phyloP scores from a whole-genome alignment of 1,284 basidiomycete genomes.

The Cryptococcus sp. region DNA sequence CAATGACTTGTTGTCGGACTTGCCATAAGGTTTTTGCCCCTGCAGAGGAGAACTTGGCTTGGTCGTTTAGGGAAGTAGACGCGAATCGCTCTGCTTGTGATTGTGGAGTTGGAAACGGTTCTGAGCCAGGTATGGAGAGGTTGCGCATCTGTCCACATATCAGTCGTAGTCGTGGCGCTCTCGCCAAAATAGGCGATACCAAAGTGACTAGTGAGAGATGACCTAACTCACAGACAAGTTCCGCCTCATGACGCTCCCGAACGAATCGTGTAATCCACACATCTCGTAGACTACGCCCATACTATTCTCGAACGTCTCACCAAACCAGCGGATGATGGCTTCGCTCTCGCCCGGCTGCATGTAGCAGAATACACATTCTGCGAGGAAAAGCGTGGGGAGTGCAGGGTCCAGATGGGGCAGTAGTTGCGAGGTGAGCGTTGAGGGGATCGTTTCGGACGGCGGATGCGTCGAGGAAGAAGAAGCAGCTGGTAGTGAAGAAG shows the following conservation, averaged over 20 bases:
- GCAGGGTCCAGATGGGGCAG: slow-evolving; percentile 61
- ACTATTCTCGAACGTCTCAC: slow-evolving; percentile 57
- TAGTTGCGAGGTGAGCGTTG: slow-evolving; percentile 21
- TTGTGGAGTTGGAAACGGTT: slow-evolving; percentile 62
- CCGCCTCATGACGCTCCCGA: slow-evolving; percentile 82
- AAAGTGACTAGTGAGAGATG: not conserved
- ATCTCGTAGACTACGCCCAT: slow-evolving; percentile 78
- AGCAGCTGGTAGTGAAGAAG: slow-evolving; percentile 17
- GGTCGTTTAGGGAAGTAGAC: slow-evolving; percentile 14
- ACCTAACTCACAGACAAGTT: slow-evolving; percentile 68
- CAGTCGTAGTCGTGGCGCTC: not conserved
- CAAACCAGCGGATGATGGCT: slow-evolving; percentile 73
- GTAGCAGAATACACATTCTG: slow-evolving; percentile 92
- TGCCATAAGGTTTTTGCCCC: slow-evolving; percentile 68
- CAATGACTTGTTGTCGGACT: slow-evolving; percentile 64
- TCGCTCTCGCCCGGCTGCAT: slow-evolving; percentile 66
- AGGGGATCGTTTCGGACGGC: not conserved
- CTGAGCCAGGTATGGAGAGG: slow-evolving; percentile 71
- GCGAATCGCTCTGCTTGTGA: slow-evolving; percentile 68
- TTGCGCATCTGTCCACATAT: slow-evolving; percentile 63
- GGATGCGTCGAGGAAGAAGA: not conserved
- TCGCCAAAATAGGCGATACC: no score
- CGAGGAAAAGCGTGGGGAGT: slow-evolving; percentile 77
- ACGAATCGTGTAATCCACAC: slow-evolving; percentile 78
- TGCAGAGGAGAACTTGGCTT: slow-evolving; percentile 60